Percentiles rank a stretch among this genome's conserved stretches.
These are phyloP conservation scores for Schizophyllum commune DNA, from an alignment of 1,284 basidiomycete species.

Conservation along the genomic window DNA sequence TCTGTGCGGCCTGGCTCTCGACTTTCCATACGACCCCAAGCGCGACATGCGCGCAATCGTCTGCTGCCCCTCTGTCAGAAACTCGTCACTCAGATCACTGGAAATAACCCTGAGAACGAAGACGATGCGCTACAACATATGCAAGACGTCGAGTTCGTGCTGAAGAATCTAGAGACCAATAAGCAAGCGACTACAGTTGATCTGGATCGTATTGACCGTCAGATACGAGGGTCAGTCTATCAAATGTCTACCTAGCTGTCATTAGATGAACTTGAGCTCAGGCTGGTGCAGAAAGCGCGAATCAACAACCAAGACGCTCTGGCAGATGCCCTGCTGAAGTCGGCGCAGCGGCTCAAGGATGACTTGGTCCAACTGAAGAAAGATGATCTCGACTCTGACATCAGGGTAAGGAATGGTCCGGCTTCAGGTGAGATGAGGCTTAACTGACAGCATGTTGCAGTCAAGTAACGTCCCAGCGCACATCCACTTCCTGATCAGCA, in stretches of 20 bases:
- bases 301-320: conserved; percentile 54
- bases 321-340: conserved; percentile 48
- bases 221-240: conserved; percentile 46
- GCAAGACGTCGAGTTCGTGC: conserved; percentile 42
- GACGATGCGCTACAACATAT: conserved; percentile 36
- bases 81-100: conserved; percentile 47
- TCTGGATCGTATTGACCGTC: conserved; percentile 44
- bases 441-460: conserved; percentile 41
- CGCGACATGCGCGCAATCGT: conserved; percentile 45
- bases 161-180: conserved; percentile 36
- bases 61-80: conserved; percentile 46
- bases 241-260: not conserved
- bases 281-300: conserved; percentile 49
- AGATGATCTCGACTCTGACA: conserved; percentile 42
- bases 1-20: conserved; percentile 42
- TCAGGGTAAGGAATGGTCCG: not conserved
- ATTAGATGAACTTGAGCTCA: conserved; percentile 3
- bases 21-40: conserved; percentile 38
- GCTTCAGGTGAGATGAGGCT: too few species aligned
- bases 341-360: conserved; percentile 40
- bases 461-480: conserved; percentile 56
- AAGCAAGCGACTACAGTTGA: conserved; percentile 24
- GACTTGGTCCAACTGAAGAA: conserved; percentile 42
- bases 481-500: conserved; percentile 59
- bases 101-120: conserved; percentile 24